These are phyloP conservation scores for Fraxinus baroniana DNA, from an alignment of 305 asterid species.

Conservation along the genomic window DNA sequence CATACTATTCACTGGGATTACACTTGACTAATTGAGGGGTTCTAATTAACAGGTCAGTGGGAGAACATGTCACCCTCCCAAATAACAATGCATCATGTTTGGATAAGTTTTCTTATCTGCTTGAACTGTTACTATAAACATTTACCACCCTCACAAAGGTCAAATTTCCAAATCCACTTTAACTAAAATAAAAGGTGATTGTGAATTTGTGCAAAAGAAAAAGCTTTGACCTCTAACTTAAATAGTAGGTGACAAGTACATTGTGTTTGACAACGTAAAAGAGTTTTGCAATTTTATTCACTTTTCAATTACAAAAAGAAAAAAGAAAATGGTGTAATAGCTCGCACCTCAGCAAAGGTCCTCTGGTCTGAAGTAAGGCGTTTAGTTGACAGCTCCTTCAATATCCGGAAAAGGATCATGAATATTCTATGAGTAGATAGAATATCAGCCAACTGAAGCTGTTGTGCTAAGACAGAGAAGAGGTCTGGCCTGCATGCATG, in stretches of 20 bases:
- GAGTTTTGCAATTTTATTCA: not conserved
- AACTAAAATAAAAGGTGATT: not conserved
- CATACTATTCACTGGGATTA: not conserved
- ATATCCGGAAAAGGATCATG: conserved; percentile 83
- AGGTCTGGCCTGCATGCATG: conserved; percentile 80
- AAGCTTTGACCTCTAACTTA: not conserved
- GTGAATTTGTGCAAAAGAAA: not conserved
- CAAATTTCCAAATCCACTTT: not conserved
- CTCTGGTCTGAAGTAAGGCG: conserved; percentile 81
- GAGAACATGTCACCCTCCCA: not conserved
- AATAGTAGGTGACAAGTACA: not conserved
- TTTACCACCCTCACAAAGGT: not conserved
- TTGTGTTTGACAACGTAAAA: not conserved
- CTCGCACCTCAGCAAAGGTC: conserved; percentile 70
- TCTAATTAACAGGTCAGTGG: not conserved
- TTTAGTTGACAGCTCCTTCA: conserved; percentile 92
- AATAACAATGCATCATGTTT: not conserved
- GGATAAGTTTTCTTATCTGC: not conserved
- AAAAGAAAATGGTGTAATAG: conserved; percentile 1
- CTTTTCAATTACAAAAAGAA: conserved; percentile 5
- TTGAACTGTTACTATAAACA: not conserved
- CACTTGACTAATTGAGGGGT: not conserved
- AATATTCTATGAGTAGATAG: conserved; percentile 85
- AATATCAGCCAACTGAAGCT: conserved; percentile 79
- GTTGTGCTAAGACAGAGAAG: conserved; percentile 79